A percentile compares a stretch with the other conserved stretches of the same genome.
Conservation (phyloP, 139 green algal genomes). For the Coelastrella sp. region DNA sequence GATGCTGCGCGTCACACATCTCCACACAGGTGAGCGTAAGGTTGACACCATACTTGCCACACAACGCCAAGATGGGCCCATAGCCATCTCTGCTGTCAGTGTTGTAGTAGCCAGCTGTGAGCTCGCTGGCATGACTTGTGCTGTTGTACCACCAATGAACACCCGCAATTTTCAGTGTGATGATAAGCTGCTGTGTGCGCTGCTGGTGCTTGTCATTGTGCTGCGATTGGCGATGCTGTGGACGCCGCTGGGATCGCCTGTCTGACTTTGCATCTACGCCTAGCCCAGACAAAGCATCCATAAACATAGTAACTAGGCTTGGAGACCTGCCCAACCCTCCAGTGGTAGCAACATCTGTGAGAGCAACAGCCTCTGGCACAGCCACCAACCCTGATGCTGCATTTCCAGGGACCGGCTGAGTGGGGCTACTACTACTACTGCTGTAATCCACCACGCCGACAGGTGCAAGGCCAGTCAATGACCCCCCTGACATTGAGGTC, state of each 20-base stretch:
- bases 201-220: not conserved
- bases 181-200: constrained; percentile 43
- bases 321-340: no score
- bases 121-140: constrained; percentile 90
- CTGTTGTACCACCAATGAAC: constrained; percentile 95
- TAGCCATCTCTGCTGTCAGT: constrained; percentile 86
- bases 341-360: not conserved
- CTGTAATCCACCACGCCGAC: not conserved
- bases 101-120: constrained; percentile 98
- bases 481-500: not conserved
- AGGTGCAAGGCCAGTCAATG: not conserved
- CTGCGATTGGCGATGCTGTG: constrained; percentile 28
- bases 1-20: constrained; percentile 97
- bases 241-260: constrained; percentile 23
- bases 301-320: not conserved
- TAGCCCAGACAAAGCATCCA: constrained; percentile 17
- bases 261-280: not conserved
- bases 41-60: constrained; percentile 74
- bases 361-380: not conserved
- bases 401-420: not conserved
- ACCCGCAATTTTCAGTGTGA: constrained; percentile 94
- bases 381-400: not conserved
- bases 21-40: constrained; percentile 98
- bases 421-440: not conserved
- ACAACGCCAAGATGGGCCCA: constrained; percentile 74